Evolutionary conservation across 352 stramenopile species (phyloP), one percentile per base, ranked within the genome.

Genomic region (Phytopythium aichiense): DNA sequence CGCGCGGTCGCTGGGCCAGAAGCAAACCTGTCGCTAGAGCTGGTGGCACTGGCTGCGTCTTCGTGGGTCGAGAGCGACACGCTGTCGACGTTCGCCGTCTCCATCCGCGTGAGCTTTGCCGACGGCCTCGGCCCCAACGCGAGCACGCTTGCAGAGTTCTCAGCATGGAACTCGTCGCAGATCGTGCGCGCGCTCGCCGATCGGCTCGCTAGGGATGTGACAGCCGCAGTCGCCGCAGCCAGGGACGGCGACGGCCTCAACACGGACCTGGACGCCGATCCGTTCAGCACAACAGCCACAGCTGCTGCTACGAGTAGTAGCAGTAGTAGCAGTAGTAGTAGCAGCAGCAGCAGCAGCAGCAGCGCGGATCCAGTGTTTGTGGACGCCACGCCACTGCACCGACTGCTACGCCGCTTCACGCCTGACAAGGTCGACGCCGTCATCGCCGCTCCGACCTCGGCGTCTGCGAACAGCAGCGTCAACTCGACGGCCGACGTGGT

Each of bases 401-500:
- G 33, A 23, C 22, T 59, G 23, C 54, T 59, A 13, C 28, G 37
- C 7, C 25, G 54, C n/a, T 59, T 59, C 22, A 38, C 54, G 20
- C 33, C 37, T 4, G 54, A 59, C 37, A 50, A 49, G 1, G 54
- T 59, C 37, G 40, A 49, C 38, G 54, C 25, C 2, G 28, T 9
- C 22, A 38, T 50, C 54, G 15, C 33, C 38, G 16, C 3, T 8
- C 7, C 31, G 2, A 20, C 20, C 52, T 22, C 37, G 3, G 18
- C 12, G 20, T 11, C 35, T 20, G 23, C 54, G n/a, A 31, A 13
- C 35, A 38, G 8, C 35, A 28, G 16, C 6, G 18, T 1, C 54
- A n/a, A 59, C 13, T 48, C 54, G 35, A 56, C 31, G n/a, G 50
- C 18, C 22, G 54, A 59, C 35, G 40, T 35, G 31, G 7, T 88